Percentiles rank a stretch among this genome's conserved stretches.
Conservation (phyloP, 257 asterid species). For the Lithospermum erythrorhizon region DNA sequence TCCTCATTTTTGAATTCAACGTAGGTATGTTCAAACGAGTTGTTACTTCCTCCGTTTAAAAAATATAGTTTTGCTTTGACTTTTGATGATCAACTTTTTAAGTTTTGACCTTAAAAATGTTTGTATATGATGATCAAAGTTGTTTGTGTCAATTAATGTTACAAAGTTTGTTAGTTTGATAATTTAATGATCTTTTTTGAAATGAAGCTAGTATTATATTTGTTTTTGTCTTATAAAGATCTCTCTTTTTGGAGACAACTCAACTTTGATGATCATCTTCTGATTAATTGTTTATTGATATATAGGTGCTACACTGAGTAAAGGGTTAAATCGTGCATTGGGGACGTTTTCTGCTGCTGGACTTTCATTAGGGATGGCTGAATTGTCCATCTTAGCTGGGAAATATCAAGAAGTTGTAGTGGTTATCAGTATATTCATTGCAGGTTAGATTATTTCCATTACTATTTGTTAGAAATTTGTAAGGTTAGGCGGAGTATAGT, state of each 20-base stretch:
- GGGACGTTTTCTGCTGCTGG: slow-evolving; percentile 47
- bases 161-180: too few species aligned
- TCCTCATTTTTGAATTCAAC: slow-evolving; percentile 21
- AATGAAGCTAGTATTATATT: too few species aligned
- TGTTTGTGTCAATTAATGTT: too few species aligned
- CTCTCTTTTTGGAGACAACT: background rate
- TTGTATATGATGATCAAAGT: too few species aligned
- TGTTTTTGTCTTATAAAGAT: too few species aligned
- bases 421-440: slow-evolving; percentile 62
- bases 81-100: too few species aligned
- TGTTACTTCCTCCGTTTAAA: background rate
- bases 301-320: slow-evolving; percentile 37
- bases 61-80: too few species aligned
- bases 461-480: too few species aligned
- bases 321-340: slow-evolving; percentile 39
- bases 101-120: too few species aligned
- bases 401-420: slow-evolving; percentile 42
- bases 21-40: slow-evolving; percentile 9
- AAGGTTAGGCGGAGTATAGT: too few species aligned
- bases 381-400: slow-evolving; percentile 38
- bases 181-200: too few species aligned
- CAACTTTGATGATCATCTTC: slow-evolving; percentile 1
- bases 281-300: slow-evolving; percentile 4
- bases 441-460: slow-evolving; percentile 30
- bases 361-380: slow-evolving; percentile 32